phyloP scores from a whole-genome alignment of 2,329 filamentous ascomycete genomes.

The Colletotrichum nymphaeae region DNA sequence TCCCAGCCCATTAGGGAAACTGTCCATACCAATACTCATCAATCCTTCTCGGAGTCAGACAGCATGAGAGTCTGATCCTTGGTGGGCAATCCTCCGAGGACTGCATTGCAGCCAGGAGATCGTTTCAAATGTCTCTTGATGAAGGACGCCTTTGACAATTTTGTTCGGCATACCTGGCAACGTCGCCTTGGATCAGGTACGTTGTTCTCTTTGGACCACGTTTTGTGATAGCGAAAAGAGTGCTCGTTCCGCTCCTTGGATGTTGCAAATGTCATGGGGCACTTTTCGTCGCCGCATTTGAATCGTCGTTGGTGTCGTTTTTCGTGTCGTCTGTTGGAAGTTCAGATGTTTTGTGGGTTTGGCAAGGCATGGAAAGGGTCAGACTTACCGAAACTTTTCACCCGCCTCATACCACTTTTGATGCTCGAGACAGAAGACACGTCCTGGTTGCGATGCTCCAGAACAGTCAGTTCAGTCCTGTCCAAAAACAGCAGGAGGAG shows the following conservation, averaged over 20 bases:
- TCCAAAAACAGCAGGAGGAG: rapidly evolving
- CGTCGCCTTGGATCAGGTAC: constrained; percentile 2
- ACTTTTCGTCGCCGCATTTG: background rate
- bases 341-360: background rate
- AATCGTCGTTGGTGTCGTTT: background rate
- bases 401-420: background rate
- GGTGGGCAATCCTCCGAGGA: background rate
- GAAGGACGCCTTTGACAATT: background rate
- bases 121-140: background rate
- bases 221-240: background rate
- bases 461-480: background rate
- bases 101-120: background rate
- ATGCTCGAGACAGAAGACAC: background rate
- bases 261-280: background rate
- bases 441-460: background rate
- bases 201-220: background rate
- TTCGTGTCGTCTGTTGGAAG: background rate
- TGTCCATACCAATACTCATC: too few species aligned
- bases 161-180: background rate
- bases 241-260: background rate
- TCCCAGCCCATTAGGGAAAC: too few species aligned
- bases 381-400: background rate
- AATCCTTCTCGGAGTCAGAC: background rate
- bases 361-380: background rate
- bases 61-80: background rate